phyloP scores from a whole-genome alignment of 306 rosid species.

The Fragaria nilgerrensis region DNA sequence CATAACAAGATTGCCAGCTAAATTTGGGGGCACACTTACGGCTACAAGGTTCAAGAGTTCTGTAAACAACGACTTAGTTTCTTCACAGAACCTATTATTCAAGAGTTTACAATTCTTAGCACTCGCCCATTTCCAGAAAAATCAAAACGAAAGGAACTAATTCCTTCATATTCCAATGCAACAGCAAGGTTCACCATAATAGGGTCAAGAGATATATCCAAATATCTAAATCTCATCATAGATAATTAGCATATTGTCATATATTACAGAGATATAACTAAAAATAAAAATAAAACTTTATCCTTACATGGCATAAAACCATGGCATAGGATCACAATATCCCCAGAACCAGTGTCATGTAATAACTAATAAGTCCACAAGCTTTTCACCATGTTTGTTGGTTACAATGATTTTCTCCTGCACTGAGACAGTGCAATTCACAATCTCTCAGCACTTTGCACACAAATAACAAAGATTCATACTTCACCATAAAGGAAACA shows the following conservation, averaged over 20 bases:
- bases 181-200: conserved; percentile 51
- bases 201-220: neutral
- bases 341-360: neutral
- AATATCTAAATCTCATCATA: neutral
- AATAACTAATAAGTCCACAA: neutral
- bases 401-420: neutral
- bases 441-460: neutral
- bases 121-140: conserved; percentile 71
- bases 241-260: neutral
- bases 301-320: neutral
- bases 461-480: neutral
- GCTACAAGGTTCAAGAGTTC: neutral
- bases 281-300: neutral
- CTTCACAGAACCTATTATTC: neutral
- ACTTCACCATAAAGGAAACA: neutral
- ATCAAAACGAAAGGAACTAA: conserved; percentile 68
- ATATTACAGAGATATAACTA: neutral
- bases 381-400: conserved; percentile 14
- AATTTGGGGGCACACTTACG: neutral
- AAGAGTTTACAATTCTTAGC: neutral
- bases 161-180: conserved; percentile 52
- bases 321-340: conserved; percentile 2
- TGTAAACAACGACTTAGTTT: neutral
- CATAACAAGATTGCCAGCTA: neutral
- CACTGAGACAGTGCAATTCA: neutral